These are phyloP conservation scores for Aegilops sharonensis DNA, from an alignment of 176 grass and related monocot species.

Conservation along the genomic window DNA sequence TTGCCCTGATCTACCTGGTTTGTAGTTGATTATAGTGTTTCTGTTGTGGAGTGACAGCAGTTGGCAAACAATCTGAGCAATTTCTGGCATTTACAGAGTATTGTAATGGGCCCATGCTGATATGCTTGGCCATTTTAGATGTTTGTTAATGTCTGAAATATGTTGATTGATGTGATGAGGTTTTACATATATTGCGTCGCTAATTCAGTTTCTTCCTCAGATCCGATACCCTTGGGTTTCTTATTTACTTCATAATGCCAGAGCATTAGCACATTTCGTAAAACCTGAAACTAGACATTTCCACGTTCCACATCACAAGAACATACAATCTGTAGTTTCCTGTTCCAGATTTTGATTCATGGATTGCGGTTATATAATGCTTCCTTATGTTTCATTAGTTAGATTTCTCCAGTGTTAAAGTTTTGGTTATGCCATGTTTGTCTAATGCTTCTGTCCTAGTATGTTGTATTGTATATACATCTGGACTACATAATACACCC, in stretches of 20 bases:
- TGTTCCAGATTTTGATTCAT: neutral
- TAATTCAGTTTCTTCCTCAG: neutral
- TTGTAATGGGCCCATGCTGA: neutral
- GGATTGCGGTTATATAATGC: neutral
- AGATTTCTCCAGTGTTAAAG: neutral
- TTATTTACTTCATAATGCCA: neutral
- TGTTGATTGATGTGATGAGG: constrained; percentile 15
- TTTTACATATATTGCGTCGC: neutral
- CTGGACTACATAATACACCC: neutral
- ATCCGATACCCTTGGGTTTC: neutral
- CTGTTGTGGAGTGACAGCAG: neutral
- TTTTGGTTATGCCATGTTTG: neutral
- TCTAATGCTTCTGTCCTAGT: neutral
- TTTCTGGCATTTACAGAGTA: neutral
- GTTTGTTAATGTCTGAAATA: constrained; percentile 7
- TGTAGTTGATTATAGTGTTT: neutral
- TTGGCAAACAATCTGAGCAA: neutral
- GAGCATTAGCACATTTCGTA: neutral
- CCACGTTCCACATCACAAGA: neutral
- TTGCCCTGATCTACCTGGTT: neutral
- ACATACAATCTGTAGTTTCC: neutral
- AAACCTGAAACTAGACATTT: neutral
- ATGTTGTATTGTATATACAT: neutral
- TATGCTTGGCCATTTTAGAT: neutral
- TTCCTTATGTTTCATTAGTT: neutral